A percentile compares a stretch with the other conserved stretches of the same genome.
phyloP scores from a whole-genome alignment of 208 protist genomes.

The Acanthamoeba royreba region DNA sequence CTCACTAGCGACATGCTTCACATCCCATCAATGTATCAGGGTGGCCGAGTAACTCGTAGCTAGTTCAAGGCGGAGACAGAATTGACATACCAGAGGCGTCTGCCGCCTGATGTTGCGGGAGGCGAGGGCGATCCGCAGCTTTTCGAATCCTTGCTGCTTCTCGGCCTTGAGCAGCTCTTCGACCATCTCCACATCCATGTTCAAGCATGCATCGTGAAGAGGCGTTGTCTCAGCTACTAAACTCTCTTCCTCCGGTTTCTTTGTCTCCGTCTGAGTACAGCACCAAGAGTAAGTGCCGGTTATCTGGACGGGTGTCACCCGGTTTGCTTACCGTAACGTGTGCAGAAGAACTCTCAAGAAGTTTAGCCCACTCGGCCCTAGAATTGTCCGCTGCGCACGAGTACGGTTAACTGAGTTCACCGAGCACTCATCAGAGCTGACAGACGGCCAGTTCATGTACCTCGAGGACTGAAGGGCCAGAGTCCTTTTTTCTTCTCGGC shows the following conservation, averaged over 20 bases:
- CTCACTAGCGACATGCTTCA: background rate
- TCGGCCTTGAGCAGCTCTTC: background rate
- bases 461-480: background rate
- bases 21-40: background rate
- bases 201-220: background rate
- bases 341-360: too few species aligned
- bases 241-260: too few species aligned
- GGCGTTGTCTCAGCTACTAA: background rate
- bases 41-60: background rate
- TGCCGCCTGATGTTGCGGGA: background rate
- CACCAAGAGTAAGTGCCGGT: too few species aligned
- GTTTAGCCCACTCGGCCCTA: background rate
- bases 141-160: background rate
- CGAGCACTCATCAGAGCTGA: background rate
- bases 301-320: too few species aligned
- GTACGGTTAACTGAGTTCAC: too few species aligned
- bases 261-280: too few species aligned
- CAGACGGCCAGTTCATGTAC: background rate
- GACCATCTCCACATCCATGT: background rate
- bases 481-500: background rate
- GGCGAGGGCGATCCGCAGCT: background rate
- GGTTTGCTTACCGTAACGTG: too few species aligned
- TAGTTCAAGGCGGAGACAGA: background rate
- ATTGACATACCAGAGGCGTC: background rate
- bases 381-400: too few species aligned